These are phyloP conservation scores for Clavulina sp. DNA, from an alignment of 768 basidiomycete genomes.

Conservation along the genomic window DNA sequence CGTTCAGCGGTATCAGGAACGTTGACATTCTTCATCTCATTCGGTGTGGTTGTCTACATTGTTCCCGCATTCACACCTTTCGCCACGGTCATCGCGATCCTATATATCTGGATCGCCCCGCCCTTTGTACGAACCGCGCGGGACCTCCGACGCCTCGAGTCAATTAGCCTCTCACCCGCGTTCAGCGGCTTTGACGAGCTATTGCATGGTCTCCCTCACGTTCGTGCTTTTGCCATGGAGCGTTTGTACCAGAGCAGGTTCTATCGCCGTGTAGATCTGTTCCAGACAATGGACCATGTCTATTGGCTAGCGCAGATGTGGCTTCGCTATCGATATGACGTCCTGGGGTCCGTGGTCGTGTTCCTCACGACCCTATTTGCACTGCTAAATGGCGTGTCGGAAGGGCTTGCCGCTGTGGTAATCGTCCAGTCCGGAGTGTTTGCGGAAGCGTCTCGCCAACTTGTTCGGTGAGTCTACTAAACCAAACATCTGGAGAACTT, in stretches of 20 bases:
- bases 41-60: slow-evolving; percentile 42
- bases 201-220: slow-evolving; percentile 44
- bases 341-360: slow-evolving; percentile 54
- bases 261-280: slow-evolving; percentile 39
- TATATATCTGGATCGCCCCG: slow-evolving; percentile 47
- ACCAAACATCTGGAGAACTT: slow-evolving; percentile 4
- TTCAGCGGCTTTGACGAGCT: slow-evolving; percentile 62
- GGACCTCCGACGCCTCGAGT: slow-evolving; percentile 50
- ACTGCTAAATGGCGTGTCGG: slow-evolving; percentile 34
- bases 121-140: slow-evolving; percentile 43
- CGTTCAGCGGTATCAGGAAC: slow-evolving; percentile 37
- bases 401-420: slow-evolving; percentile 50
- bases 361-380: slow-evolving; percentile 54
- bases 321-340: slow-evolving; percentile 61
- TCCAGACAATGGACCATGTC: slow-evolving; percentile 54
- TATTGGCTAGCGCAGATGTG: slow-evolving; percentile 49
- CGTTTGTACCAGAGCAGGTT: slow-evolving; percentile 45
- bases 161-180: slow-evolving; percentile 48
- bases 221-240: slow-evolving; percentile 59
- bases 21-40: slow-evolving; percentile 44
- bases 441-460: slow-evolving; percentile 47
- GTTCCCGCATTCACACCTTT: slow-evolving; percentile 49
- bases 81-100: slow-evolving; percentile 47
- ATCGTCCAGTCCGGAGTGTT: slow-evolving; percentile 55
- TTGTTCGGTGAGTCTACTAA: slow-evolving; percentile 30